Evolutionary conservation across 1,284 basidiomycete species (phyloP).

Genomic region (Heterobasidion occidentale): DNA sequence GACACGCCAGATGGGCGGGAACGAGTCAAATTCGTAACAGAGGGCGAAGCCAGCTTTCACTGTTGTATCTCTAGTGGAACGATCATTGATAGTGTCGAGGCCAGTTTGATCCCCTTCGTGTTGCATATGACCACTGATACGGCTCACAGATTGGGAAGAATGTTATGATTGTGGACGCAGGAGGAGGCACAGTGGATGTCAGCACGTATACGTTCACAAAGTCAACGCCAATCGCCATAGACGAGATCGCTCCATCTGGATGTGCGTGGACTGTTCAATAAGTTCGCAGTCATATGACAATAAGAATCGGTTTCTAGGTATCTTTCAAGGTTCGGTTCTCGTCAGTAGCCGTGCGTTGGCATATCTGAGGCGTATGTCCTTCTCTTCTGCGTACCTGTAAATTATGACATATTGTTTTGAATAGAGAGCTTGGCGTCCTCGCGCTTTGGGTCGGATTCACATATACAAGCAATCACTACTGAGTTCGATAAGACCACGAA

Average conservation of each 20-base stretch:
- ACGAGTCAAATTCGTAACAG: conserved; percentile 31
- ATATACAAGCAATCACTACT: conserved; percentile 32
- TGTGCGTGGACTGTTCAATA: neutral
- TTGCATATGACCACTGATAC: neutral
- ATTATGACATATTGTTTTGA: neutral
- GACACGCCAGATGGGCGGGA: conserved; percentile 15
- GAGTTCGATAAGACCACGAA: conserved; percentile 48
- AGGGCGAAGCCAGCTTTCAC: conserved; percentile 37
- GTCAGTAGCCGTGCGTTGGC: neutral
- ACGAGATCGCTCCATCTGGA: conserved; percentile 7
- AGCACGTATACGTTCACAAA: conserved; percentile 7
- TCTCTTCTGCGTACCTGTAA: neutral
- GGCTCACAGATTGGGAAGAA: conserved; percentile 2
- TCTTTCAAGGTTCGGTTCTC: neutral
- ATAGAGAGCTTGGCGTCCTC: neutral
- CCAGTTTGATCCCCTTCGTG: neutral
- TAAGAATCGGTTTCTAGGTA: neutral
- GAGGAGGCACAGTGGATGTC: conserved; percentile 12
- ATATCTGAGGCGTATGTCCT: neutral
- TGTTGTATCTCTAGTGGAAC: conserved; percentile 29
- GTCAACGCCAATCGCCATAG: conserved; percentile 3
- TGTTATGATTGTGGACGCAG: conserved; percentile 11
- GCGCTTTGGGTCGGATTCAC: conserved; percentile 21
- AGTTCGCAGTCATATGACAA: too few species aligned
- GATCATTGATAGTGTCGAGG: conserved; percentile 20